These are phyloP conservation scores for Colletotrichum magnum DNA, from an alignment of 2,329 filamentous ascomycete genomes.

Conservation along the genomic window DNA sequence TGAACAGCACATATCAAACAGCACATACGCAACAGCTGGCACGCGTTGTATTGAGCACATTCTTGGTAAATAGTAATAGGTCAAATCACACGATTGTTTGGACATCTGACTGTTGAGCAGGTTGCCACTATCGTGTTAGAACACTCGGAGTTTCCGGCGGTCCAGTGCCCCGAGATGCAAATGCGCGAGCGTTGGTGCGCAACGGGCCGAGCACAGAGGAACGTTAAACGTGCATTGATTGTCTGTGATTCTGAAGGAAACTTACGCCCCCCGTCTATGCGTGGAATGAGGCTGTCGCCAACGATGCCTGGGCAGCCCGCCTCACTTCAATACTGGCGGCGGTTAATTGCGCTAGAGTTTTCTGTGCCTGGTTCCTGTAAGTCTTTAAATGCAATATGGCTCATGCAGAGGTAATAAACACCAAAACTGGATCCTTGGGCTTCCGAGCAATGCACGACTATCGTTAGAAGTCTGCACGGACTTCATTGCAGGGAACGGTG, in stretches of 20 bases:
- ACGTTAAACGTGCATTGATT: background rate
- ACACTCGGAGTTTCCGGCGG: too few species aligned
- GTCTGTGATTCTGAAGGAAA: background rate
- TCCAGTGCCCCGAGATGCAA: background rate
- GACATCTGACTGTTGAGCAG: too few species aligned
- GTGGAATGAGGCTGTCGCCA: background rate
- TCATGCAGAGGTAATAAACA: background rate
- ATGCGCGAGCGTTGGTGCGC: background rate
- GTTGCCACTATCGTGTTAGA: too few species aligned
- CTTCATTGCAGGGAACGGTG: background rate
- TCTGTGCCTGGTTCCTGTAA: background rate
- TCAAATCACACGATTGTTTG: background rate
- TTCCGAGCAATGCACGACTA: background rate
- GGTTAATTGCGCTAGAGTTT: background rate
- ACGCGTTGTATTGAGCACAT: background rate
- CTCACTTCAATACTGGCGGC: background rate
- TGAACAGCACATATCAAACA: constrained; percentile 11
- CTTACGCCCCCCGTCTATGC: background rate
- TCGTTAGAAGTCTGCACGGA: background rate
- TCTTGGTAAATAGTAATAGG: background rate
- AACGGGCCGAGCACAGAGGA: background rate
- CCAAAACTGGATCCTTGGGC: too few species aligned
- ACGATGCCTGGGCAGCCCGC: background rate
- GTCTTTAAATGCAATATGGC: background rate
- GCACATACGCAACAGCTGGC: too few species aligned